Evolutionary conservation across 805 yeast genomes (phyloP).

Genomic region (Myxozyma neotropica): DNA sequence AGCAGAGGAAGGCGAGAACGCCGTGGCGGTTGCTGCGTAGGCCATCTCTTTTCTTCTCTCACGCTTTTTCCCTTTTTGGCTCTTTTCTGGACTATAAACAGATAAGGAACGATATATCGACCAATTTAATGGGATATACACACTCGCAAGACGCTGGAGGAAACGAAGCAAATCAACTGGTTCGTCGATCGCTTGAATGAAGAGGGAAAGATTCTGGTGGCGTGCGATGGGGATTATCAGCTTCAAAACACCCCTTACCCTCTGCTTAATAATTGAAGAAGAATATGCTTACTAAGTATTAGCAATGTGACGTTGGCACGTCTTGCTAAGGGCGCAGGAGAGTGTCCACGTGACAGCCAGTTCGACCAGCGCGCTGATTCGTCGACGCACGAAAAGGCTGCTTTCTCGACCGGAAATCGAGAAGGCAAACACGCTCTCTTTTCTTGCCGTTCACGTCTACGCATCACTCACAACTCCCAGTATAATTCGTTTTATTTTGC

Average conservation of each 20-base stretch:
- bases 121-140: conserved; percentile 14
- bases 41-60: neutral
- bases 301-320: neutral
- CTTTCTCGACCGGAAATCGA: neutral
- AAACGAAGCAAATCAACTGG: conserved; percentile 15
- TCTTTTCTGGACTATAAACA: neutral
- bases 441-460: neutral
- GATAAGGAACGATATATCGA: conserved; percentile 3
- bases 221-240: neutral
- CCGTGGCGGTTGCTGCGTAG: conserved; percentile 13
- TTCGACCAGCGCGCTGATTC: neutral
- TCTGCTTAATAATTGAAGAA: neutral
- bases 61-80: neutral
- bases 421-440: neutral
- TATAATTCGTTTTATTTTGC: neutral
- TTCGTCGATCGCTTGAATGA: conserved; percentile 8
- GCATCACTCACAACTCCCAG: neutral
- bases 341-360: neutral
- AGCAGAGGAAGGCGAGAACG: neutral
- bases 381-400: neutral
- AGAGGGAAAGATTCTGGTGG: neutral
- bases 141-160: neutral
- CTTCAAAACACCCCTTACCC: conserved; percentile 1
- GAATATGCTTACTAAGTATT: neutral
- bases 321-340: too few species aligned